Evolutionary conservation across 1,284 basidiomycete genomes (phyloP).

Genomic region (Agaricales sp.): DNA sequence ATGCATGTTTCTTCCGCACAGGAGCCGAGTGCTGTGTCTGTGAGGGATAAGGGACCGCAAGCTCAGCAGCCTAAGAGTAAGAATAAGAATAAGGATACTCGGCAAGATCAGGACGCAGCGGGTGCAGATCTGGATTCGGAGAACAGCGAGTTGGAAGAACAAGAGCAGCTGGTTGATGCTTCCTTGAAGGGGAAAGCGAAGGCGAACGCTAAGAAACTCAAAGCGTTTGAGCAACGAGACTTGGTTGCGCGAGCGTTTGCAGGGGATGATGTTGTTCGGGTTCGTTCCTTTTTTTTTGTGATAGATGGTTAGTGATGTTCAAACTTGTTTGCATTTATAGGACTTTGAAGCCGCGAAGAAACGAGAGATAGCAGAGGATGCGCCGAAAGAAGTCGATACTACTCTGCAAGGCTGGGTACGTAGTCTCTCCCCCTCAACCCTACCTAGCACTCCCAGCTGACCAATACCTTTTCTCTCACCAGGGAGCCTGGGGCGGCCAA

Average conservation of each 20-base stretch:
- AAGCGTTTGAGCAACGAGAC: slow-evolving; percentile 77
- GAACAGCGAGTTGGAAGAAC: slow-evolving; percentile 59
- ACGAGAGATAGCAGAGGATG: slow-evolving; percentile 72
- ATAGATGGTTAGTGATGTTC: slow-evolving; percentile 6
- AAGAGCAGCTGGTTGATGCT: slow-evolving; percentile 36
- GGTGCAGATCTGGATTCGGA: slow-evolving; percentile 23
- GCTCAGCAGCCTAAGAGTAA: slow-evolving; percentile 12
- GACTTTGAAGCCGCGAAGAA: slow-evolving; percentile 82
- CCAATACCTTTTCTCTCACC: slow-evolving; percentile 5
- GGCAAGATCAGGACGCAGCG: too few relatives aligned
- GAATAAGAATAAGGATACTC: slow-evolving; percentile 9
- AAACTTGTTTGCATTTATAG: slow-evolving; percentile 31
- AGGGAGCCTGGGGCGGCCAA: slow-evolving; percentile 89
- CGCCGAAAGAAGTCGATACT: slow-evolving; percentile 78
- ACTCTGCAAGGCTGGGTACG: slow-evolving; percentile 93
- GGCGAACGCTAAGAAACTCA: slow-evolving; percentile 28
- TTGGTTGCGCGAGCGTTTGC: slow-evolving; percentile 94
- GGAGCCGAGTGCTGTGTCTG: slow-evolving; percentile 8
- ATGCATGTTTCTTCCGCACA: slow-evolving; percentile 24
- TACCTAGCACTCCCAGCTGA: neutral
- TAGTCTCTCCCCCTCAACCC: slow-evolving; percentile 6
- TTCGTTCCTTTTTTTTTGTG: slow-evolving; percentile 22
- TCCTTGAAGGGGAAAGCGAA: slow-evolving; percentile 31
- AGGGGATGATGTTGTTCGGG: slow-evolving; percentile 88
- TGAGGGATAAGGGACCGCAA: slow-evolving; percentile 13